Evolutionary conservation across 164 flowering plant genomes (phyloP), one percentile per base, ranked within the genome.

Genomic region (Cinnamomum chago): DNA sequence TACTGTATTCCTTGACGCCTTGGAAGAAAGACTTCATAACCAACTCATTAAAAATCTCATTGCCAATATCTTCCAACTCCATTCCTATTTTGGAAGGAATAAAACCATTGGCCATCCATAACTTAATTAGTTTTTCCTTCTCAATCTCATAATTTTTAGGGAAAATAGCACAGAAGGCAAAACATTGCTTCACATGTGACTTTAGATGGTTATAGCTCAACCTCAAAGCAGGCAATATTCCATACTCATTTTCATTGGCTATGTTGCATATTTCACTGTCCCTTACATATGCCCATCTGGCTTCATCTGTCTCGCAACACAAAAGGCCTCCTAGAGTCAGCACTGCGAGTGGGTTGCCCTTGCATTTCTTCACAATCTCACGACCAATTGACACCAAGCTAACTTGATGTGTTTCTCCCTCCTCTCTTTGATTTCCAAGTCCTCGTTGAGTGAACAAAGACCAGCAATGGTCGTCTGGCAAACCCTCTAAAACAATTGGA

Each of bases 81-180:
- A 2, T 72, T 4, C 28, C 51, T 62, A 6, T 13, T 14, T n/a
- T n/a, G 30, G 3, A 5, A 10, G 2, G 33, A 3, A 75, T 33
- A 64, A 75, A 67, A 15, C 33, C 73, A 70, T 73, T 62, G 33
- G 69, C 77, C 50, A 62, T 62, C 77, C 73, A 75, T 30, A 33
- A 35, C n/a, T 23, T 69, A 47, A 40, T 47, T 35, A 75, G 6
- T 6, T n/a, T 22, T 7, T 33, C 22, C 22, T n/a, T 18, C 17
- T 35, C 2, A 0, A 75, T 75, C 13, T 24, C 1, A 2, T 14
- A n/a, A n/a, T 62, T 28, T 27, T 60, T 50, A 15, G 68, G 77
- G 11, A 70, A 75, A 25, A 75, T 14, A 0, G 62, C 70, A 20
- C 77, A 75, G 28, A 24, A 70, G 10, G 50, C 5, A 47, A 75